Conservation (phyloP, 129 eudicot species). For the carrot (Daucus carota) region DNA sequence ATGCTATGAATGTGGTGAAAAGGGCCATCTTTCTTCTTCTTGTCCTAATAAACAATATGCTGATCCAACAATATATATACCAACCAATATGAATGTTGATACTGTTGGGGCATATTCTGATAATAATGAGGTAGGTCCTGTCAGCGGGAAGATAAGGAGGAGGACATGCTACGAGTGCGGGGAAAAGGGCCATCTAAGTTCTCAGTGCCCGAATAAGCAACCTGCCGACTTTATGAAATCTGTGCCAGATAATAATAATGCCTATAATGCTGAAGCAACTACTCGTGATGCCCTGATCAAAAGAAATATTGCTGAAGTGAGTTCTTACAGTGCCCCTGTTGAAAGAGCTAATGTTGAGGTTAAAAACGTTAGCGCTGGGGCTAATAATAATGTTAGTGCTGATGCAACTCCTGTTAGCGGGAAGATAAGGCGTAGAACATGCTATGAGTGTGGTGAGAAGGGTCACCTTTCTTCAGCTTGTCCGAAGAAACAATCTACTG, state of each 20-base stretch:
- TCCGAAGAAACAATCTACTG: conserved; percentile 51
- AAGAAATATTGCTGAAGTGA: background rate
- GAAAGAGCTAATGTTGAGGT: background rate
- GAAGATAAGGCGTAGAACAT: conserved; percentile 44
- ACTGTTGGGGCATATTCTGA: background rate
- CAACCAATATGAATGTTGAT: conserved; percentile 4
- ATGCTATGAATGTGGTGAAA: conserved; percentile 51
- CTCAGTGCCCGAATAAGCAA: conserved; percentile 58
- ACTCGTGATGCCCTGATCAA: background rate
- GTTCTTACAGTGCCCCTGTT: background rate
- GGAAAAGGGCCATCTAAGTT: conserved; percentile 61
- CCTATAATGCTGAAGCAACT: background rate
- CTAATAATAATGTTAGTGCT: background rate
- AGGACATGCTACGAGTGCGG: conserved; percentile 47
- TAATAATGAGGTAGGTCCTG: background rate
- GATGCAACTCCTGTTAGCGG: conserved; percentile 16
- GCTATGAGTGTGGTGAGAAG: conserved; percentile 44
- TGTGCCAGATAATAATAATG: conserved; percentile 1
- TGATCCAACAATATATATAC: conserved; percentile 10
- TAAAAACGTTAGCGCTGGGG: background rate
- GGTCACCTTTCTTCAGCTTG: conserved; percentile 66
- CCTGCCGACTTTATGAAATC: conserved; percentile 21
- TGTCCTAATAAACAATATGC: conserved; percentile 60
- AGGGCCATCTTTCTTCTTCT: conserved; percentile 54
- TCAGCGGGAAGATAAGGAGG: conserved; percentile 42